Evolutionary conservation across 495 filamentous ascomycete genomes (phyloP), one percentile per base, ranked within the genome.

Genomic region (Neurospora sp.): DNA sequence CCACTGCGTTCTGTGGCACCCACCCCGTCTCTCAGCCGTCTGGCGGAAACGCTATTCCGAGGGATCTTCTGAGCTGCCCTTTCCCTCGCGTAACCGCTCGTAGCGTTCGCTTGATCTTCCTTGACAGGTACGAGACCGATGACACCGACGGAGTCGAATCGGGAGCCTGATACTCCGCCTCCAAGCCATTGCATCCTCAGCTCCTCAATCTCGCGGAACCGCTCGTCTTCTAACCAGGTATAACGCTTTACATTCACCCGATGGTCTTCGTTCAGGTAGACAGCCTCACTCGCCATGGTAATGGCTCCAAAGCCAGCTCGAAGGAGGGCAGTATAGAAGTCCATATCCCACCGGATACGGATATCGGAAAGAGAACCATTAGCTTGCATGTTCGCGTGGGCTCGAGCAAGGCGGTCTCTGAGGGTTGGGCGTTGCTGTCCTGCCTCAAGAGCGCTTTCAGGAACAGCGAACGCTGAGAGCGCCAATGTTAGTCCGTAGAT

Each of bases 141-240:
- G 6, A 87, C 83, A n/a, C 84, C 84, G 10, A 83, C 77, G 8
- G 83, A 80, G 42, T 86, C 86, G 71, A 85, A 86, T 18, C 82
- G 83, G 10, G 80, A 81, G 62, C 81, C 81, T 69, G 83, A 78
- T 27, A 84, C 76, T 35, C 84, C 81, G 16, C 84, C 78, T 23
- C 84, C 81, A 18, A 83, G 78, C 85, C 85, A 85, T 78, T 86
- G 82, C 79, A 85, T 84, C 71, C 83, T 81, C 27, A 86, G 74
- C 75, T 90, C 86, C 39, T 92, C 86, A 18, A 96, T 80, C 74
- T 92, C 88, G 54, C 82, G 84, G 9, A 90, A 81, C 31, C 94
- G 87, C 59, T 97, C 94, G 62, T 92, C 90, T 76, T 99, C 96
- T 12, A 99, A 84, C 96, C 96, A 99, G 0, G 96, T 98, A 84